Percentiles rank a stretch among this genome's conserved stretches.
Evolutionary conservation across 345 rosid genomes (phyloP).

Genomic region (Bruguiera gymnorhiza): DNA sequence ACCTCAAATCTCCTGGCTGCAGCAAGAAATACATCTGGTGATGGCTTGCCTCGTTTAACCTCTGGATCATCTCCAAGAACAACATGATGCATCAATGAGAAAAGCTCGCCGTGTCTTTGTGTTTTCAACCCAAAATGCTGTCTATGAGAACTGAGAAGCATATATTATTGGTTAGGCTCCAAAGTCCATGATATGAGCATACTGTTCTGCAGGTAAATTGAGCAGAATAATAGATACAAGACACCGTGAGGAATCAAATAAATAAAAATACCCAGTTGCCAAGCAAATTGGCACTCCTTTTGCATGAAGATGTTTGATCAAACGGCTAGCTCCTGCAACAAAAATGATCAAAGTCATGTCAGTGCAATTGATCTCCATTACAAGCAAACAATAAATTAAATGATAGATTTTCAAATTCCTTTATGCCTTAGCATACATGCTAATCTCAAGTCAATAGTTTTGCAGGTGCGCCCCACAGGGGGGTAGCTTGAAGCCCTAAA

Average conservation of each 20-base stretch:
- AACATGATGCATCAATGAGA: conserved; percentile 88
- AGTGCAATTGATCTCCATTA: background rate
- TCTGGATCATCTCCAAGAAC: conserved; percentile 94
- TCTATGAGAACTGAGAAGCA: conserved; percentile 59
- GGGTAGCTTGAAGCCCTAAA: background rate
- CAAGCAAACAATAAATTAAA: background rate
- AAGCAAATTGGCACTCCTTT: conserved; percentile 71
- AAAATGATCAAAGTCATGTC: background rate
- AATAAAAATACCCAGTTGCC: conserved; percentile 69
- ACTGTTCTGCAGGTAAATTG: background rate
- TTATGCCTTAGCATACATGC: background rate
- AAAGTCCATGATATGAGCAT: background rate
- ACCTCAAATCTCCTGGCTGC: conserved; percentile 97
- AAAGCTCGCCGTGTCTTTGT: conserved; percentile 67
- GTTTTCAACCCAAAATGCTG: conserved; percentile 83
- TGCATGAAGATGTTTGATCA: conserved; percentile 73
- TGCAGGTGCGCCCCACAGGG: too few relatives aligned
- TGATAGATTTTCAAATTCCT: background rate
- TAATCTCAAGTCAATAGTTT: background rate
- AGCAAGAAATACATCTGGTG: conserved; percentile 82
- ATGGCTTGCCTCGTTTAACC: conserved; percentile 89
- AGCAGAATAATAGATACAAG: conserved; percentile 4
- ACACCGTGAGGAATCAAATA: conserved; percentile 1
- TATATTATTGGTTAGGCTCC: background rate
- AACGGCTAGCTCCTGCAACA: conserved; percentile 63